Conservation (phyloP, 306 rosid genomes). For the Trichosanthes truncata region DNA sequence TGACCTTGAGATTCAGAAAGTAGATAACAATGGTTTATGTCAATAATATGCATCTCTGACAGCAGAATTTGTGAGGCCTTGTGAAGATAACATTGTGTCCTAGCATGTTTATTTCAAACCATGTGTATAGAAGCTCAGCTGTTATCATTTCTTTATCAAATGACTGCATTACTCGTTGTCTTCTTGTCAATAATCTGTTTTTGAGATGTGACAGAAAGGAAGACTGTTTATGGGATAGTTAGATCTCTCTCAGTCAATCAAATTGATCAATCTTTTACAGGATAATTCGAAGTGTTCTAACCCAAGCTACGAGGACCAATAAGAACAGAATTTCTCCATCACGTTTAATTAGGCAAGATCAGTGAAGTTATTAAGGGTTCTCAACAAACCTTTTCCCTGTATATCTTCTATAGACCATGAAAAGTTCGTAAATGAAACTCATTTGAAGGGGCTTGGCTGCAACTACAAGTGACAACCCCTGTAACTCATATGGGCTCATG, state of each 20-base stretch:
- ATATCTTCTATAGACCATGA: not conserved
- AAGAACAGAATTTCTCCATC: not conserved
- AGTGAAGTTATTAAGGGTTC: not conserved
- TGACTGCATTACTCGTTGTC: not conserved
- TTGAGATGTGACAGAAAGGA: not conserved
- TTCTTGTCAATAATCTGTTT: not conserved
- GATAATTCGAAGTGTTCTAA: not conserved
- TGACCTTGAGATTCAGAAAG: not conserved
- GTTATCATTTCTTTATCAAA: not conserved
- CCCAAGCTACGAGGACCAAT: not conserved
- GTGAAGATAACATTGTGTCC: constrained; percentile 1
- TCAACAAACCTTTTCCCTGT: not conserved
- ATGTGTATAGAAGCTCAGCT: not conserved
- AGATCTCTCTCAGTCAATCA: not conserved
- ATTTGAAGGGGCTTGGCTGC: not conserved
- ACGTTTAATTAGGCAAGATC: not conserved
- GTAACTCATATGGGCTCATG: not conserved
- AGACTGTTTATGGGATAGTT: not conserved
- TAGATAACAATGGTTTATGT: not conserved
- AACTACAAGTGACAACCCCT: not conserved
- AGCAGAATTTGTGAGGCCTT: not conserved
- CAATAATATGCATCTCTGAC: constrained; percentile 1
- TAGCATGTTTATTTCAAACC: not conserved
- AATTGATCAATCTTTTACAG: not conserved
- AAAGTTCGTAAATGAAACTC: not conserved